Conservation (phyloP, 2,329 filamentous ascomycete species). For the Pseudocercospora eumusae region DNA sequence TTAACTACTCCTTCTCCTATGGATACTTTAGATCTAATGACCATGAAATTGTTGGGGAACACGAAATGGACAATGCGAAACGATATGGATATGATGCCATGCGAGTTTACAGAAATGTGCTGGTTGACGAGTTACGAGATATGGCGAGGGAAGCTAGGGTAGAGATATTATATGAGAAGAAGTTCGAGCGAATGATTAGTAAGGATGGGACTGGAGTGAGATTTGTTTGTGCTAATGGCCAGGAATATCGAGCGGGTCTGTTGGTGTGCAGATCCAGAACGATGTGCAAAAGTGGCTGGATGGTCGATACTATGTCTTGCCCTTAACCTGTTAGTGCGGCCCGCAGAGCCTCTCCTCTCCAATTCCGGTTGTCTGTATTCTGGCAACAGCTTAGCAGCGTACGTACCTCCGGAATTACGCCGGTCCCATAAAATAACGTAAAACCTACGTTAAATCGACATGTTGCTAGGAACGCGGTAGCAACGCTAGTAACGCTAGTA, state of each 20-base stretch:
- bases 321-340: too few relatives aligned
- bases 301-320: background rate
- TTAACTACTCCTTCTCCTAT: background rate
- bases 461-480: too few relatives aligned
- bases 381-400: too few relatives aligned
- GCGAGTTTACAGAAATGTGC: background rate
- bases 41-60: background rate
- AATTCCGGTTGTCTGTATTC: too few relatives aligned
- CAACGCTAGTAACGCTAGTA: too few relatives aligned
- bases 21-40: background rate
- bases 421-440: too few relatives aligned
- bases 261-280: constrained; percentile 19
- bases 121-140: background rate
- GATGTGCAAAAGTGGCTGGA: background rate
- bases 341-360: too few relatives aligned
- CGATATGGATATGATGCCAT: background rate
- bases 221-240: constrained; percentile 12
- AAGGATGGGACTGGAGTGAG: background rate
- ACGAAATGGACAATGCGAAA: background rate
- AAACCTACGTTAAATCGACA: too few relatives aligned
- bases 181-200: background rate
- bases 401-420: too few relatives aligned
- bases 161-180: background rate
- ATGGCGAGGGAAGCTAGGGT: background rate
- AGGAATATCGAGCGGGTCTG: constrained; percentile 13